Conservation (phyloP, 129 eudicot species). For the Centrapalus pauciflorus region DNA sequence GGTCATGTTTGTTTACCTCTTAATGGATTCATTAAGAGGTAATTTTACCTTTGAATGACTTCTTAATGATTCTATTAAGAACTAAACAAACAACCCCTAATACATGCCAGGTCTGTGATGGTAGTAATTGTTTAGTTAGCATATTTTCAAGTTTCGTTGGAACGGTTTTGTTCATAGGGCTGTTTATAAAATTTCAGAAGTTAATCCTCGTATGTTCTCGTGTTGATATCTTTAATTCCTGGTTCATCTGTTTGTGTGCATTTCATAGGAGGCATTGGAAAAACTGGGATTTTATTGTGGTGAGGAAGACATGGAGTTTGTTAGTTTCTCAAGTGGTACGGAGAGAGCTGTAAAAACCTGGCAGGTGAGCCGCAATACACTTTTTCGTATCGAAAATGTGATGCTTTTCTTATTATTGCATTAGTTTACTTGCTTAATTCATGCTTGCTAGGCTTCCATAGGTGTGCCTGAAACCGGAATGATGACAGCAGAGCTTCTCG, state of each 20-base stretch:
- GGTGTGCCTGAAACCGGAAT: constrained; percentile 80
- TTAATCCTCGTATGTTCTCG: not conserved
- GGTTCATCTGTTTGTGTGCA: not conserved
- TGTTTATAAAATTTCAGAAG: not conserved
- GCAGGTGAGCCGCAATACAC: constrained; percentile 52
- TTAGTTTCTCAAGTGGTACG: constrained; percentile 77
- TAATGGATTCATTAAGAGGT: too few species aligned
- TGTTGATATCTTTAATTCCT: not conserved
- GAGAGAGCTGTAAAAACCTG: constrained; percentile 96
- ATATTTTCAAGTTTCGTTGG: not conserved
- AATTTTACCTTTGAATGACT: too few species aligned
- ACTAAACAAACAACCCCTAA: too few species aligned
- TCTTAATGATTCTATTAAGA: too few species aligned
- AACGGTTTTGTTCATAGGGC: not conserved
- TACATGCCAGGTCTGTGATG: too few species aligned
- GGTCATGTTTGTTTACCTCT: too few species aligned
- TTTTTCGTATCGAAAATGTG: not conserved
- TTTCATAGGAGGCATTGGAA: constrained; percentile 64
- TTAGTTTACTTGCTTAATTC: constrained; percentile 5
- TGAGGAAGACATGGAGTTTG: constrained; percentile 78
- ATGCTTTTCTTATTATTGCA: not conserved
- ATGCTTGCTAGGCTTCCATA: constrained; percentile 52
- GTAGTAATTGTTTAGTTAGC: not conserved
- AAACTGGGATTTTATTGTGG: constrained; percentile 86
- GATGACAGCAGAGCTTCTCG: constrained; percentile 79